Evolutionary conservation across 179 eudicot genomes (phyloP), one percentile per base, ranked within the genome.

Genomic region (Beta macrorhiza): DNA sequence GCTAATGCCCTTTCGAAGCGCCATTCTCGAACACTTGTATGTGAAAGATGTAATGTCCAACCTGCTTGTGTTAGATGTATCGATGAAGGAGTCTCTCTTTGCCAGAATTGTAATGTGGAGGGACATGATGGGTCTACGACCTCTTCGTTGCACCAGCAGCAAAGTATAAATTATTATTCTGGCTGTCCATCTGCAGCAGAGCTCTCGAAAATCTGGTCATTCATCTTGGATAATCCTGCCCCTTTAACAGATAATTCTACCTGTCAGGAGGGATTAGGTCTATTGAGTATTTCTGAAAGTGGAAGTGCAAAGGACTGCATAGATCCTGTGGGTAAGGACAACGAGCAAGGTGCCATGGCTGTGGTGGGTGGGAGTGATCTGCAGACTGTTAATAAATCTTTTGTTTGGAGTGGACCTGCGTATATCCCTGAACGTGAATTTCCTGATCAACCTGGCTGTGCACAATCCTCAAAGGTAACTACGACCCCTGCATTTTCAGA

Each of bases 101-200:
- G 99, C 83, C 92, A 90, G 74, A 87, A 87, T 78, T 95, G 99
- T 85, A 91, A 94, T 85, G 83, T 85, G 87, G 75, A 32, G 55
- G 92, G 84, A 37, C 96, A 92, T 81, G 81, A 86, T 76, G 85
- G 78, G 65, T 85, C 93, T 65, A 70, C 73, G 37, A 79, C 84
- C 25, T 80, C 83, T 69, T 79, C 92, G 4, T 68, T 86, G 13
- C 98, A 94, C 79, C 90, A 87, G 87, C 91, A 82, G 76, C 92
- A 92, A 72, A 57, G 87, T 8, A 87, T 96, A 78, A 87, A 79
- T 70, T 91, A 86, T 78, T 96, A 94, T 84, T 83, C 97, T 61
- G 99, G 96, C 4, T 96, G 99, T 82, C 99, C 98, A 79, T 92
- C 99, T 5, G 86, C 97, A 25, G 88, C 88, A 8, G 98, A 96